Evolutionary conservation across 208 protist genomes (phyloP).

Genomic region (Phytomonas francai): DNA sequence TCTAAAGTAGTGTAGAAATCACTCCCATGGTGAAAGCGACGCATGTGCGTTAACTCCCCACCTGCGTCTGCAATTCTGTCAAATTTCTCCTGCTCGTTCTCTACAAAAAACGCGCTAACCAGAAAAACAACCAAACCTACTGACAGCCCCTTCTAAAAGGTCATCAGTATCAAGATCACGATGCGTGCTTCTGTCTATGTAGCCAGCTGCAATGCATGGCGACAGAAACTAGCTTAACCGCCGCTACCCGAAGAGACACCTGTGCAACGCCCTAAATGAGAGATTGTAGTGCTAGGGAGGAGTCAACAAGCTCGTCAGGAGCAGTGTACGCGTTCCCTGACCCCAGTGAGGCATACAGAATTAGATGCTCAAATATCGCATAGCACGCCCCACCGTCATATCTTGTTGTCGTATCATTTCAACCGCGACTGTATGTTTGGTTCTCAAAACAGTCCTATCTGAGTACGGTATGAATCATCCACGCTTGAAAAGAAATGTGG

Average conservation of each 20-base stretch:
- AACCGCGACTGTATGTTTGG: too few species aligned
- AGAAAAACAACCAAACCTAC: neutral
- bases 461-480: too few species aligned
- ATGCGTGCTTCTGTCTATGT: neutral
- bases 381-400: neutral
- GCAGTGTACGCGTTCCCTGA: neutral
- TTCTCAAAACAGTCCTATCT: too few species aligned
- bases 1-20: neutral
- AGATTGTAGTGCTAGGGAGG: neutral
- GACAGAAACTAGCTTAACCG: neutral
- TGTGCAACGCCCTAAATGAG: neutral
- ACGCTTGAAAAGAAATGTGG: too few species aligned
- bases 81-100: neutral
- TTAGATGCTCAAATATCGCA: neutral
- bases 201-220: neutral
- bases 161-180: neutral
- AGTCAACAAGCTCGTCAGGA: neutral
- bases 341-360: too few species aligned
- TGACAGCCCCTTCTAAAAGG: neutral
- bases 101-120: neutral
- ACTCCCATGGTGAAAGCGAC: neutral
- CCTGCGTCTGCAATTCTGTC: neutral
- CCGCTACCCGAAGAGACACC: neutral
- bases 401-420: too few species aligned
- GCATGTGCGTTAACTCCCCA: neutral